Evolutionary conservation across 495 filamentous ascomycete genomes (phyloP).

Genomic region (Penicillium antarcticum): DNA sequence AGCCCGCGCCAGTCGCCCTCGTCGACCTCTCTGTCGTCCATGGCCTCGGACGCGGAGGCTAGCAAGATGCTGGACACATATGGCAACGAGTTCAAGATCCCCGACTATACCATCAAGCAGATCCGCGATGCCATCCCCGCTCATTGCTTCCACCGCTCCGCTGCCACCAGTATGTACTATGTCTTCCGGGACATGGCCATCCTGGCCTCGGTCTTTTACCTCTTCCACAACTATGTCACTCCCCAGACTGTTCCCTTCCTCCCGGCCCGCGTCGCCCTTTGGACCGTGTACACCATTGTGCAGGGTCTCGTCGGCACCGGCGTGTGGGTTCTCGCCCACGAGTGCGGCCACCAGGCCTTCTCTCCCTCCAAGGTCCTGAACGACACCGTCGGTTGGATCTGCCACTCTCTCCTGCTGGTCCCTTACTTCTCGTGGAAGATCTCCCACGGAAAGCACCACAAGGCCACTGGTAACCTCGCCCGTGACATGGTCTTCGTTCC

Average conservation of each 20-base stretch:
- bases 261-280: conserved; percentile 45
- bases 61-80: conserved; percentile 63
- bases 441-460: conserved; percentile 91
- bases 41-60: conserved; percentile 58
- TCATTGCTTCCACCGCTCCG: conserved; percentile 66
- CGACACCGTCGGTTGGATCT: conserved; percentile 80
- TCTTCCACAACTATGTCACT: conserved; percentile 65
- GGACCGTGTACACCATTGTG: conserved; percentile 61
- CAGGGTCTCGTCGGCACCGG: conserved; percentile 67
- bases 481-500: conserved; percentile 98
- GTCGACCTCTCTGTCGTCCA: conserved; percentile 85
- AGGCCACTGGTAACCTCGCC: conserved; percentile 91
- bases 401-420: conserved; percentile 77
- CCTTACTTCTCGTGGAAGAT: conserved; percentile 95
- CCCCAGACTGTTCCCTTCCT: conserved; percentile 57
- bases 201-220: conserved; percentile 56
- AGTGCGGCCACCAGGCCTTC: conserved; percentile 78
- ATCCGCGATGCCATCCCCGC: conserved; percentile 60
- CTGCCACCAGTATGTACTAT: conserved; percentile 56
- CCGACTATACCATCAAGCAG: conserved; percentile 70
- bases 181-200: conserved; percentile 58
- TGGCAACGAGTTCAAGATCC: conserved; percentile 68
- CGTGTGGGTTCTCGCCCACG: conserved; percentile 70
- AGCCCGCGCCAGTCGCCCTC: conserved; percentile 77
- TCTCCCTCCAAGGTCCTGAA: conserved; percentile 76